A percentile compares a stretch with the other conserved stretches of the same genome.
phyloP scores from a whole-genome alignment of 2,329 filamentous ascomycete species.

The Alternaria viburni region DNA sequence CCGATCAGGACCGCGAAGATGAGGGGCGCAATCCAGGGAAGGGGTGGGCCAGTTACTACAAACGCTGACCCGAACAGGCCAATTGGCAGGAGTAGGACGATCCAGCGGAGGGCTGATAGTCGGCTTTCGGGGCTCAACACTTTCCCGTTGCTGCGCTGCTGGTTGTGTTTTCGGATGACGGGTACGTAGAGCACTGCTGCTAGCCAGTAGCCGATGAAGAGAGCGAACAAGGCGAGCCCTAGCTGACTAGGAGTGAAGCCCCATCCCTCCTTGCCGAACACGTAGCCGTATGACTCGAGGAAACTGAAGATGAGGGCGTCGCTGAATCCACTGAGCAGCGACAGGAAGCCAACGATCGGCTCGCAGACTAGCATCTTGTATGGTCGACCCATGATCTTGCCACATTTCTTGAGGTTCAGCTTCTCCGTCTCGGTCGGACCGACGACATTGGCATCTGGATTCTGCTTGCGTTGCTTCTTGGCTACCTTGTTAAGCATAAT shows the following conservation, averaged over 20 bases:
- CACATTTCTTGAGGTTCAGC: constrained; percentile 36
- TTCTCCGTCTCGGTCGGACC: constrained; percentile 69
- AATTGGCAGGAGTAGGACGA: constrained; percentile 65
- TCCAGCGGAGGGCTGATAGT: constrained; percentile 69
- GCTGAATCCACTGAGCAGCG: constrained; percentile 74
- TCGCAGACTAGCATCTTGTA: constrained; percentile 77
- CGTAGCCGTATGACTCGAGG: constrained; percentile 71
- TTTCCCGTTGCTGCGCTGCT: constrained; percentile 53
- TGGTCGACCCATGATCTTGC: constrained; percentile 65
- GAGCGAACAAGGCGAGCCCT: constrained; percentile 64
- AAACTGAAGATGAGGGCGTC: constrained; percentile 82
- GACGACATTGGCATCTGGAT: constrained; percentile 58
- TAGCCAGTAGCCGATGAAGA: constrained; percentile 69
- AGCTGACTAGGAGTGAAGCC: constrained; percentile 63
- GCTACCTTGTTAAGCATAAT: constrained; percentile 79
- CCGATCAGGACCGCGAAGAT: constrained; percentile 63
- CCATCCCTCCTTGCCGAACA: constrained; percentile 67
- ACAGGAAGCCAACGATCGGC: constrained; percentile 74
- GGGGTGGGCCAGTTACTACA: constrained; percentile 63
- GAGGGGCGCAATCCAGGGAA: constrained; percentile 65
- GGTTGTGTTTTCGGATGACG: constrained; percentile 55
- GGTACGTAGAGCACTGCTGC: constrained; percentile 67
- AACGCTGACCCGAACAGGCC: constrained; percentile 75
- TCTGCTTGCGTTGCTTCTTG: constrained; percentile 70
- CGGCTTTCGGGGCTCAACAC: constrained; percentile 67